Evolutionary conservation across 2,329 filamentous ascomycete species (phyloP).

Genomic region (Cladophialophora yegresii): DNA sequence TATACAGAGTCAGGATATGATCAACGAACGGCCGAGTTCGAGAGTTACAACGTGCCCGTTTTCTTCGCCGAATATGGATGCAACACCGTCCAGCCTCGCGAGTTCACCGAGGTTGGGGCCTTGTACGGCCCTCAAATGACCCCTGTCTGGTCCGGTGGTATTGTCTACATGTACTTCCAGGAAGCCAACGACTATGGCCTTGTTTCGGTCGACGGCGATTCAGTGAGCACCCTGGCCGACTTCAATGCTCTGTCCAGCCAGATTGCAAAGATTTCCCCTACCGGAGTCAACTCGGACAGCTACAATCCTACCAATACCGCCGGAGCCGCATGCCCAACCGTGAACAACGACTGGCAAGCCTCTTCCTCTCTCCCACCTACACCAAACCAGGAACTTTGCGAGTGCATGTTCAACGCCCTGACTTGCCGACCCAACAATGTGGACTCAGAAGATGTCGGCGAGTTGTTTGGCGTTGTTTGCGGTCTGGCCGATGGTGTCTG

Average conservation of each 20-base stretch:
- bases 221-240: constrained; percentile 69
- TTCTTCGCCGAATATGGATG: constrained; percentile 99
- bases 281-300: constrained; percentile 62
- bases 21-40: constrained; percentile 81
- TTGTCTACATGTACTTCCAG: constrained; percentile 98
- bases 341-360: constrained; percentile 68
- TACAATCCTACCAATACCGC: constrained; percentile 76
- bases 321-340: constrained; percentile 68
- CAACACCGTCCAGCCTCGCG: constrained; percentile 71
- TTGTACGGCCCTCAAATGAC: constrained; percentile 83
- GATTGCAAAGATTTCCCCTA: constrained; percentile 66
- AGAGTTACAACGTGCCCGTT: constrained; percentile 84
- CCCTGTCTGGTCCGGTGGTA: constrained; percentile 86
- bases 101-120: constrained; percentile 80
- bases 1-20: constrained; percentile 78
- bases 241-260: constrained; percentile 72
- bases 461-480: constrained; percentile 64
- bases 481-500: constrained; percentile 44
- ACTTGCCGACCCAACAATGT: constrained; percentile 67
- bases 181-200: constrained; percentile 79
- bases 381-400: constrained; percentile 76
- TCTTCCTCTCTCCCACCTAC: constrained; percentile 72
- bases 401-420: constrained; percentile 78
- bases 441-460: constrained; percentile 60
- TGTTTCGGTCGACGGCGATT: constrained; percentile 64